Conservation (phyloP, 1,284 basidiomycete species). For the Ceratobasidium sp. region DNA sequence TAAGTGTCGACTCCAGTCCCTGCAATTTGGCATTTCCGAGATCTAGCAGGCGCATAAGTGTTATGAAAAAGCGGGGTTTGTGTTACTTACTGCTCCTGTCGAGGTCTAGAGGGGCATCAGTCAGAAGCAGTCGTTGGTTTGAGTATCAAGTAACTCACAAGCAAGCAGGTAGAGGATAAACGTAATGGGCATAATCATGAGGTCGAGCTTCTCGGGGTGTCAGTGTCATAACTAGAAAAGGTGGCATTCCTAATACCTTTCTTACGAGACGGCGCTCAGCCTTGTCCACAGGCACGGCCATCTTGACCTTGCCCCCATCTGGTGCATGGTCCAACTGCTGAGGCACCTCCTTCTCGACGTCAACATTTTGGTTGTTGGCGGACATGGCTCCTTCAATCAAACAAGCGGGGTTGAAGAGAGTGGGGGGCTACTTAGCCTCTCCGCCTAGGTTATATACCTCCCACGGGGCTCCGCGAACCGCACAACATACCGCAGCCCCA, state of each 20-base stretch:
- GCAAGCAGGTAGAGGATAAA: conserved; percentile 10
- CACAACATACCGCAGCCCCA: neutral
- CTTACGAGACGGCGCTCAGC: conserved; percentile 5
- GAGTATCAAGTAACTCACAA: neutral
- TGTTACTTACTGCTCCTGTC: conserved; percentile 1
- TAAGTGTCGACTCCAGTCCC: neutral
- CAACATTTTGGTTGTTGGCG: neutral
- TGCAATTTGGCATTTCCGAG: conserved; percentile 6
- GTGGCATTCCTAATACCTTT: neutral
- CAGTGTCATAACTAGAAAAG: neutral
- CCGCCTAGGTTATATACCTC: conserved; percentile 1
- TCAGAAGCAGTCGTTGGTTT: too few relatives aligned
- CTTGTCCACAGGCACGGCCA: neutral
- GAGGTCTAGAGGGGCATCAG: neutral
- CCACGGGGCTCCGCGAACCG: conserved; percentile 29
- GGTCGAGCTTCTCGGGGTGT: neutral
- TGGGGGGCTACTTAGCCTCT: neutral
- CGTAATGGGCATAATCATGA: conserved; percentile 3
- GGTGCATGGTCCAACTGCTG: neutral
- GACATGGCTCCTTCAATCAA: neutral
- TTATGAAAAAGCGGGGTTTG: neutral
- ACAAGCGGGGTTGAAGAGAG: neutral
- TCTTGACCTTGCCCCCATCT: neutral
- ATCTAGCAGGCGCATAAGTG: neutral
- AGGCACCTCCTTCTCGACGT: conserved; percentile 31